phyloP scores from a whole-genome alignment of 2,329 filamentous ascomycete genomes.

The Fusarium sp. region DNA sequence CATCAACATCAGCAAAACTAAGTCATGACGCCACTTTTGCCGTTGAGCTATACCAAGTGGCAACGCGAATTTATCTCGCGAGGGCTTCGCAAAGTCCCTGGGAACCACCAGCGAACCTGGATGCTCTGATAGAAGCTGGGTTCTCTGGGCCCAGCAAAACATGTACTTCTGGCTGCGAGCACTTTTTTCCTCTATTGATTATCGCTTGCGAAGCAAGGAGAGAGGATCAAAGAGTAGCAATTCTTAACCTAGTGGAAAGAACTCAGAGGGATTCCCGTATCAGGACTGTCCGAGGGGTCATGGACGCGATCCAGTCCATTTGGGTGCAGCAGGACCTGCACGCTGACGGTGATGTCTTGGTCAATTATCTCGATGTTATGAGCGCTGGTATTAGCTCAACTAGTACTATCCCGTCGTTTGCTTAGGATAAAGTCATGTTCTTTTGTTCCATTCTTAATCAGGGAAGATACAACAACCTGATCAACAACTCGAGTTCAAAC shows the following conservation, averaged over 20 bases:
- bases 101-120: slow-evolving; percentile 34
- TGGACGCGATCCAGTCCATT: slow-evolving; percentile 41
- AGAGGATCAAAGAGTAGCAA: slow-evolving; percentile 47
- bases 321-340: slow-evolving; percentile 52
- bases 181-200: slow-evolving; percentile 52
- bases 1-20: background rate
- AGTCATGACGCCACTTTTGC: background rate
- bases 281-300: slow-evolving; percentile 42
- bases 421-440: background rate
- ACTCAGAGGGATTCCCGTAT: slow-evolving; percentile 29
- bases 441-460: no score
- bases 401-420: slow-evolving; percentile 23
- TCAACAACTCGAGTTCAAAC: no score
- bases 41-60: slow-evolving; percentile 23
- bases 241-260: slow-evolving; percentile 47
- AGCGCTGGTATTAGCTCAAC: slow-evolving; percentile 27
- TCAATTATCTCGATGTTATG: slow-evolving; percentile 47
- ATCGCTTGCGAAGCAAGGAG: slow-evolving; percentile 49
- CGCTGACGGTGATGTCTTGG: slow-evolving; percentile 44
- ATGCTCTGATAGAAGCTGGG: slow-evolving; percentile 27
- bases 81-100: slow-evolving; percentile 40
- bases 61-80: slow-evolving; percentile 31
- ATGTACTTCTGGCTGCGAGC: slow-evolving; percentile 36
- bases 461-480: no score
- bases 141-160: slow-evolving; percentile 27